Percentiles rank a stretch among this genome's conserved stretches.
Conservation (phyloP, 2,329 filamentous ascomycete species). For the Capronia coronata region DNA sequence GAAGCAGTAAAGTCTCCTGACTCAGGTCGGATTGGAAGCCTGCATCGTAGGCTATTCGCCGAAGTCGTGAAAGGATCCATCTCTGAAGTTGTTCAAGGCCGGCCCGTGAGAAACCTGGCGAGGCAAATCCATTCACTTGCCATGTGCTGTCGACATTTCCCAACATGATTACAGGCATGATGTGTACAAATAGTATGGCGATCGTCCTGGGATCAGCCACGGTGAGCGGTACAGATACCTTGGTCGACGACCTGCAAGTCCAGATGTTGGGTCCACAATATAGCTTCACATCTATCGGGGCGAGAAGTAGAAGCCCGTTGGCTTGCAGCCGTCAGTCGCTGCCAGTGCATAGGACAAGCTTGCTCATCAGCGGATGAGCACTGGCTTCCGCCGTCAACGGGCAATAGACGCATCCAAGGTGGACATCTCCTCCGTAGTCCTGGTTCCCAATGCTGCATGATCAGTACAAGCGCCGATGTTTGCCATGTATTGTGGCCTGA, state of each 20-base stretch:
- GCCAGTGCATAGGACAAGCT: conserved; percentile 2
- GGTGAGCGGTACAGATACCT: background rate
- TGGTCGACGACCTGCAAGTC: background rate
- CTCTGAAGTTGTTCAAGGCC: background rate
- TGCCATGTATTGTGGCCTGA: conserved; percentile 4
- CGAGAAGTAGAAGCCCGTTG: no score
- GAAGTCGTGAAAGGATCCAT: background rate
- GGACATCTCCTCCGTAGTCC: background rate
- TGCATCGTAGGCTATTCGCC: background rate
- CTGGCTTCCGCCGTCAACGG: conserved; percentile 8
- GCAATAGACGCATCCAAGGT: background rate
- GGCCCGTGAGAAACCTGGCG: background rate
- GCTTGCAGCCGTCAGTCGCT: background rate
- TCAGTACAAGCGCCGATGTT: background rate
- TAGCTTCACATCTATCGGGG: no score
- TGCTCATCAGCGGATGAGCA: conserved; percentile 1
- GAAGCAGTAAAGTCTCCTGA: background rate
- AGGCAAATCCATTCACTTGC: background rate
- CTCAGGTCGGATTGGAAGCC: background rate
- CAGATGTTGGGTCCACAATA: background rate
- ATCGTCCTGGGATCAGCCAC: background rate
- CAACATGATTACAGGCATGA: background rate
- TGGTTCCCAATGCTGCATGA: background rate
- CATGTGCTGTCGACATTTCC: background rate
- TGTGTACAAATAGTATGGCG: no score